Percentiles rank a stretch among this genome's conserved stretches.
Conservation (phyloP, 2,329 filamentous ascomycete genomes). For the Pyricularia pennisetigena region DNA sequence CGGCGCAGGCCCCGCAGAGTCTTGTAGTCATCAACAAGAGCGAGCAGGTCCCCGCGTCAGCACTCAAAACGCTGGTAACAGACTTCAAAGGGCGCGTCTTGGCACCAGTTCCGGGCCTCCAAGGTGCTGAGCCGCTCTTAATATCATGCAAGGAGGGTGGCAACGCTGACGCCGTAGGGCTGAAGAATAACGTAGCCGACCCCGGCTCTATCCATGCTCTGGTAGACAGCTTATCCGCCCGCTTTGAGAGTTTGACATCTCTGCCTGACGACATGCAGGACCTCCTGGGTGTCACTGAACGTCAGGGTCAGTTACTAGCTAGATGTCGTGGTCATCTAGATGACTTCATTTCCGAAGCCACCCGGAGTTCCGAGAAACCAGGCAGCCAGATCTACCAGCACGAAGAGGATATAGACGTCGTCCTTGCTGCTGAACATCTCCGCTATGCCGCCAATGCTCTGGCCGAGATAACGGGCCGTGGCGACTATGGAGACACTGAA, state of each 20-base stretch:
- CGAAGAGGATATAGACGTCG: slow-evolving; percentile 50
- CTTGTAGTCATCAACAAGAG: slow-evolving; percentile 55
- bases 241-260: slow-evolving; percentile 62
- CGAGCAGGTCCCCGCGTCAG: slow-evolving; percentile 31
- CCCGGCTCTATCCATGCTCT: slow-evolving; percentile 60
- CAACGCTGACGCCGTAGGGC: slow-evolving; percentile 4
- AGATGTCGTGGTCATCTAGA: slow-evolving; percentile 64
- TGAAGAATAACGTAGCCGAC: slow-evolving; percentile 23
- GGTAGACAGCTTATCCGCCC: slow-evolving; percentile 53
- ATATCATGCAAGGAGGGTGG: slow-evolving; percentile 63
- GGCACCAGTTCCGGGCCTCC: slow-evolving; percentile 28
- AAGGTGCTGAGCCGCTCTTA: slow-evolving; percentile 31
- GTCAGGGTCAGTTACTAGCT: slow-evolving; percentile 73
- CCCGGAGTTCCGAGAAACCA: slow-evolving; percentile 34
- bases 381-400: neutral
- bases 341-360: slow-evolving; percentile 55
- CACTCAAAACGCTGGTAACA: slow-evolving; percentile 26
- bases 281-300: slow-evolving; percentile 80
- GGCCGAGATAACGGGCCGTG: slow-evolving; percentile 80
- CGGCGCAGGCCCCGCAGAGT: slow-evolving; percentile 33
- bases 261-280: slow-evolving; percentile 67
- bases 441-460: slow-evolving; percentile 70
- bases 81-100: slow-evolving; percentile 23
- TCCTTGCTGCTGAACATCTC: slow-evolving; percentile 82
- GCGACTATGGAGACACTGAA: slow-evolving; percentile 81